Evolutionary conservation across 2,329 filamentous ascomycete species (phyloP), one percentile per base, ranked within the genome.

Genomic region (Neonectria magnoliae): DNA sequence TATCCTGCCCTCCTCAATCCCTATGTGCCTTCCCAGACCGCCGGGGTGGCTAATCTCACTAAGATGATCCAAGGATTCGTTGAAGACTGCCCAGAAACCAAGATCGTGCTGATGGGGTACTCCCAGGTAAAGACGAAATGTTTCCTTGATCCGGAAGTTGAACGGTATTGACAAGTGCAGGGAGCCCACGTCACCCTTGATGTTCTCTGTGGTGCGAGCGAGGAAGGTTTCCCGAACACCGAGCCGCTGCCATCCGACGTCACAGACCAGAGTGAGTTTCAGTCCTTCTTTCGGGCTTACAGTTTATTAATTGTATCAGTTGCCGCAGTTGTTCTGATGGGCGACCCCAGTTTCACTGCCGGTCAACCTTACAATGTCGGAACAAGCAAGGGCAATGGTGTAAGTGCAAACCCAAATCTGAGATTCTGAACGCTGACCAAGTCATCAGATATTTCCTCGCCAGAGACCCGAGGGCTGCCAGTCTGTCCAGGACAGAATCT

Each of bases 101-200:
- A 71, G 58, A 67, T 73, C 16, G 57, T 73, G n/a, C 41, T 73
- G 0, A 65, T 74, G 22, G 71, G 71, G 0, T 73, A 67, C 8
- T 73, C 71, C 2, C 71, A 73, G 52, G 69, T 69, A 18, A 18
- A 38, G 51, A 48, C 10, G 7, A 2, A 1, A 33, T 3, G 13
- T 5, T 14, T 8, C 2, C 6, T 14, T 8, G 1, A 2, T 3
- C 2, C 5, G 2, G 10, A 5, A 9, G 3, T 18, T 3, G 2
- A 42, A 42, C n/a, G 27, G 18, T 33, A 8, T 27, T 56, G 10
- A 42, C 13, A 25, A 3, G 9, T 36, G 7, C 18, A 73, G 70
- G 71, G 71, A 3, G 71, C 70, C 14, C 71, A 73, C 29, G 60
- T 73, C 29, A 53, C 63, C n/a, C 56, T 67, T 10, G 71, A 73